phyloP scores from a whole-genome alignment of 352 stramenopile genomes.

The Globisporangium cederbergense region DNA sequence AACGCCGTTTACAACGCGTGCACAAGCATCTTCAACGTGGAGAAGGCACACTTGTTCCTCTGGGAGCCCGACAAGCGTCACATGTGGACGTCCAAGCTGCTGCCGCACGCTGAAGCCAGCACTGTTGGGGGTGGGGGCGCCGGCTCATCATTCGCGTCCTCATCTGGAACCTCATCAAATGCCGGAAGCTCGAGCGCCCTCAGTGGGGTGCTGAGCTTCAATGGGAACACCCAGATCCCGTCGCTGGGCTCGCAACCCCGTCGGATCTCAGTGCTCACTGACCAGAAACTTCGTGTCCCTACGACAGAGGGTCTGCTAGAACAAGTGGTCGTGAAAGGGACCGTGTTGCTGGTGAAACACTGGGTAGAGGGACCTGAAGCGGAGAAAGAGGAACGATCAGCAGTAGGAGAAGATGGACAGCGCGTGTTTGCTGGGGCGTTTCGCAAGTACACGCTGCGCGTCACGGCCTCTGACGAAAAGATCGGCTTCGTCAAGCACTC shows the following conservation, averaged over 20 bases:
- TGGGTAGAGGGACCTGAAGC: conserved; percentile 34
- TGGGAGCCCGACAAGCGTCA: conserved; percentile 44
- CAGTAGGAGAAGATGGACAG: not conserved
- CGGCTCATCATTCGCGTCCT: not conserved
- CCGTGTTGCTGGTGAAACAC: conserved; percentile 44
- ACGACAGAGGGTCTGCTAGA: conserved; percentile 58
- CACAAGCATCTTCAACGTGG: conserved; percentile 54
- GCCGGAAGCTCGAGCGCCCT: conserved; percentile 1
- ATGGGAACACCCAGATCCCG: conserved; percentile 25
- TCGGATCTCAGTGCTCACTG: conserved; percentile 56
- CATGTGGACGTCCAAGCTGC: conserved; percentile 77
- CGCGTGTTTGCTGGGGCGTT: conserved; percentile 1
- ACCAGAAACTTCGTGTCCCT: conserved; percentile 47
- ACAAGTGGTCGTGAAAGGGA: conserved; percentile 46
- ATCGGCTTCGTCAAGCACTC: conserved; percentile 58
- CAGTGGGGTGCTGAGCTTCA: not conserved
- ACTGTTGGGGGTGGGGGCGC: not conserved
- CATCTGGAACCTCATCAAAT: conserved; percentile 4
- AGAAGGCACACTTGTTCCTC: conserved; percentile 64
- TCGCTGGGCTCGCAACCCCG: conserved; percentile 34
- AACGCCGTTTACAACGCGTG: conserved; percentile 81
- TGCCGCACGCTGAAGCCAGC: conserved; percentile 23
- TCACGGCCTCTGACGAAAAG: conserved; percentile 33
- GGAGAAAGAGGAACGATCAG: not conserved
- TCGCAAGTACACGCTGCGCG: conserved; percentile 33